Evolutionary conservation across 352 stramenopile species (phyloP).

Genomic region (Pythium sp.): DNA sequence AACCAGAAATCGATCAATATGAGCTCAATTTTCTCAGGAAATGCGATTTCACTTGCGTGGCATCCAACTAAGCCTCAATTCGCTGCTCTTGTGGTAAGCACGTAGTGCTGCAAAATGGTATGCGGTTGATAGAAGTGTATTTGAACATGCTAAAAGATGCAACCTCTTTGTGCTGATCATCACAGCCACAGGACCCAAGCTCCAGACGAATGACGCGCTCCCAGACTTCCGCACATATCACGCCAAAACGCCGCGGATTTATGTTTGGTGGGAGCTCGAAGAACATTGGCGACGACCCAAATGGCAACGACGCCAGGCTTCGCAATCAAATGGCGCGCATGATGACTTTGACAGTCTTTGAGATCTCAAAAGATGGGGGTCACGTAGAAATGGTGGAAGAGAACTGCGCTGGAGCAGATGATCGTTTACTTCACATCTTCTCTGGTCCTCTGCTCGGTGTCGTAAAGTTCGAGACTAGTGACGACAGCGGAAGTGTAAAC

Average conservation of each 20-base stretch:
- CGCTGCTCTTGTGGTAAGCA: conserved; percentile 46
- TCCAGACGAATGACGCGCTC: conserved; percentile 34
- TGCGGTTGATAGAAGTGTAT: background rate
- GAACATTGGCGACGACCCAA: conserved; percentile 26
- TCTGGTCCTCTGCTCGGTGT: conserved; percentile 65
- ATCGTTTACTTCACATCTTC: conserved; percentile 66
- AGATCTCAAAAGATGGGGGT: conserved; percentile 26
- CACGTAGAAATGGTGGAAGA: conserved; percentile 57
- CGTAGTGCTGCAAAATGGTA: background rate
- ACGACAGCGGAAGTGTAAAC: conserved; percentile 13
- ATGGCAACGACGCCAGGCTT: conserved; percentile 26
- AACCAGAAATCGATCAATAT: conserved; percentile 67
- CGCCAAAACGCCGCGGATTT: conserved; percentile 50
- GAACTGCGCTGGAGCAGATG: conserved; percentile 43
- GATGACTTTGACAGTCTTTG: conserved; percentile 36
- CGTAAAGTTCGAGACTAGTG: conserved; percentile 45
- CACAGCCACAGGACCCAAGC: conserved; percentile 56
- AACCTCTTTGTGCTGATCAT: background rate
- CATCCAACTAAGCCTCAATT: conserved; percentile 48
- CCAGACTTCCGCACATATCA: conserved; percentile 33
- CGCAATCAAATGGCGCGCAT: conserved; percentile 39
- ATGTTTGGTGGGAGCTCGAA: conserved; percentile 60
- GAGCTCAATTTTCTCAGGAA: conserved; percentile 52
- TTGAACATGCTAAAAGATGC: background rate
- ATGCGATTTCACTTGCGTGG: conserved; percentile 64